These are phyloP conservation scores for Suhomyces bribrorum DNA, from an alignment of 1,139 yeast species.

Conservation along the genomic window DNA sequence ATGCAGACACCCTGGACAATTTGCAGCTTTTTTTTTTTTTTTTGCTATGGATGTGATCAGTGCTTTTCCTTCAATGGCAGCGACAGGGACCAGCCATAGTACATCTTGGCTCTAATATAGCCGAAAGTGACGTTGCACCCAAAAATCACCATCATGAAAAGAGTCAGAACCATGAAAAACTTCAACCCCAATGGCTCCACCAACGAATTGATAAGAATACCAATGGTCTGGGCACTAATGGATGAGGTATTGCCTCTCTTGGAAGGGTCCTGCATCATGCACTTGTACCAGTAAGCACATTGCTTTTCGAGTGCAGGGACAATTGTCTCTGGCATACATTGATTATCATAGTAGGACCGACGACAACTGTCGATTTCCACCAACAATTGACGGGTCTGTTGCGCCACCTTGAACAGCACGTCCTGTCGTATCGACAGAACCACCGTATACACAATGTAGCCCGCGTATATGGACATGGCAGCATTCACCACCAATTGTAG, in stretches of 20 bases:
- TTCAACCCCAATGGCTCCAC: slow-evolving; percentile 65
- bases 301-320: slow-evolving; percentile 59
- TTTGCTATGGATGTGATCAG: too few species aligned
- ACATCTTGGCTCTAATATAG: slow-evolving; percentile 46
- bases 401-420: slow-evolving; percentile 48
- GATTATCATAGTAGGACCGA: slow-evolving; percentile 51
- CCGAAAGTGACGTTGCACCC: slow-evolving; percentile 47
- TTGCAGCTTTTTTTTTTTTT: too few species aligned
- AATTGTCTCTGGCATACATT: slow-evolving; percentile 56
- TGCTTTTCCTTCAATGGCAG: too few species aligned
- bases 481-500: slow-evolving; percentile 54
- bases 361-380: slow-evolving; percentile 52
- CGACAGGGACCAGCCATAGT: slow-evolving; percentile 31
- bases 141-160: slow-evolving; percentile 31
- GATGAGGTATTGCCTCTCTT: slow-evolving; percentile 45
- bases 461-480: slow-evolving; percentile 42
- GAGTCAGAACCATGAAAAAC: slow-evolving; percentile 46
- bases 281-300: slow-evolving; percentile 62
- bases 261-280: slow-evolving; percentile 59
- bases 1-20: too few species aligned
- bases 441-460: slow-evolving; percentile 44
- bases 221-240: slow-evolving; percentile 64
- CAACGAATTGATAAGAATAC: slow-evolving; percentile 60
- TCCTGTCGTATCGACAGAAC: slow-evolving; percentile 53
- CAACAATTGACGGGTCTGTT: slow-evolving; percentile 36